A percentile compares a stretch with the other conserved stretches of the same genome.
Conservation (phyloP, 768 basidiomycete species). For the Hygrophorus russula region DNA sequence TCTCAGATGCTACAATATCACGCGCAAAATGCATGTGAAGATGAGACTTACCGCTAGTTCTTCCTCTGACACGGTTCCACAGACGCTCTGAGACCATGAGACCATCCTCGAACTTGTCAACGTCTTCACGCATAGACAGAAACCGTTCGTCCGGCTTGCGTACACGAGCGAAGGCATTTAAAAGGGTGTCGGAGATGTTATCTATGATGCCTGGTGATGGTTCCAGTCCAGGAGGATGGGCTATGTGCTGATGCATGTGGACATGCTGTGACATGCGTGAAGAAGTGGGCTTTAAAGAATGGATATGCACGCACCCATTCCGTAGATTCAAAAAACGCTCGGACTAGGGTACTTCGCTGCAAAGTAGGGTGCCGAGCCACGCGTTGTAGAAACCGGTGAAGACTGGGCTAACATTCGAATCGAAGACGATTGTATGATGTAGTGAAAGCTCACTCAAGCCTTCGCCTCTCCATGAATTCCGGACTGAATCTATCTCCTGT, state of each 20-base stretch:
- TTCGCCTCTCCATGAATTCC: constrained; percentile 91
- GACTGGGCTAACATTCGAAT: constrained; percentile 30
- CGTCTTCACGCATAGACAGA: constrained; percentile 77
- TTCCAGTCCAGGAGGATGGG: constrained; percentile 85
- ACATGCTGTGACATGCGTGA: constrained; percentile 53
- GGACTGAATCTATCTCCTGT: constrained; percentile 96
- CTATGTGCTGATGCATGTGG: constrained; percentile 92
- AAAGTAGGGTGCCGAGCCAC: constrained; percentile 90
- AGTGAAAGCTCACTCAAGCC: constrained; percentile 57
- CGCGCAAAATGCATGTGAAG: constrained; percentile 10
- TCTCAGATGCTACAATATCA: constrained; percentile 50
- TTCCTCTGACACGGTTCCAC: constrained; percentile 63
- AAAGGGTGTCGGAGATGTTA: constrained; percentile 88
- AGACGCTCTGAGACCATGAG: constrained; percentile 70
- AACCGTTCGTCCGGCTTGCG: constrained; percentile 97
- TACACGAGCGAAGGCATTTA: constrained; percentile 93
- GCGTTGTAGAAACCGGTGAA: constrained; percentile 87
- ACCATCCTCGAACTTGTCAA: constrained; percentile 98
- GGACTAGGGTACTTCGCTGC: constrained; percentile 82
- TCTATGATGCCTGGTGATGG: constrained; percentile 76
- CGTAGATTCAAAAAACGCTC: constrained; percentile 90
- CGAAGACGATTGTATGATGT: constrained; percentile 2
- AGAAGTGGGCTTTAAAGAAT: neutral
- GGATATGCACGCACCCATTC: constrained; percentile 74
- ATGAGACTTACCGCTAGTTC: constrained; percentile 73